These are phyloP conservation scores for Corniculantispora saksenae DNA, from an alignment of 2,329 filamentous ascomycete genomes.

Conservation along the genomic window DNA sequence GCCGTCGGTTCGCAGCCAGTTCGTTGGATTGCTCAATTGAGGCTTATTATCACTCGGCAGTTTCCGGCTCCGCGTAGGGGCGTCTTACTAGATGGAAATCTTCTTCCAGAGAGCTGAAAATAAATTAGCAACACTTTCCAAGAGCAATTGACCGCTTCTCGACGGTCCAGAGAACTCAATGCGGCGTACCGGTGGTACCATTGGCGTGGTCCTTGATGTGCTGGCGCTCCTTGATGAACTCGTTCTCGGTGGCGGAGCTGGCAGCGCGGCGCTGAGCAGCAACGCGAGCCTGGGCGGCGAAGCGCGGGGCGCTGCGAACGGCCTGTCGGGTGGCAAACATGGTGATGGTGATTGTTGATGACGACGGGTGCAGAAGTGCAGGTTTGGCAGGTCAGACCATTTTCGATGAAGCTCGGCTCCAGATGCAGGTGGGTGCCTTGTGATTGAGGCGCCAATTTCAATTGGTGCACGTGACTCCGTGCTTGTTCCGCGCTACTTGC, in stretches of 20 bases:
- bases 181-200: conserved; percentile 73
- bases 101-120: conserved; percentile 86
- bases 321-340: conserved; percentile 68
- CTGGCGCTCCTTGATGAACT: conserved; percentile 88
- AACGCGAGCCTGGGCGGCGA: conserved; percentile 59
- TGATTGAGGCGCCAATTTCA: conserved; percentile 15
- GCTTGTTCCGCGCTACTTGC: conserved; percentile 8
- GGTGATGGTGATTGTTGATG: conserved; percentile 31
- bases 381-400: conserved; percentile 37
- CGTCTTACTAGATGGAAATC: conserved; percentile 88
- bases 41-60: conserved; percentile 8
- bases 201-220: conserved; percentile 89
- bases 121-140: conserved; percentile 33
- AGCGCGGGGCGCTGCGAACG: conserved; percentile 63
- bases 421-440: conserved; percentile 22
- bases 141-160: conserved; percentile 24
- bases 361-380: conserved; percentile 29
- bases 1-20: conserved; percentile 18
- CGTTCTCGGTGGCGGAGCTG: conserved; percentile 77
- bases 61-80: conserved; percentile 18
- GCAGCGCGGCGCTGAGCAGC: conserved; percentile 71
- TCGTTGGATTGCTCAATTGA: conserved; percentile 27
- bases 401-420: conserved; percentile 36
- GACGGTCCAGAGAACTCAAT: background rate
- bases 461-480: conserved; percentile 18